Percentiles rank a stretch among this genome's conserved stretches.
Evolutionary conservation across 768 basidiomycete species (phyloP).

Genomic region (Dendrothele bispora): DNA sequence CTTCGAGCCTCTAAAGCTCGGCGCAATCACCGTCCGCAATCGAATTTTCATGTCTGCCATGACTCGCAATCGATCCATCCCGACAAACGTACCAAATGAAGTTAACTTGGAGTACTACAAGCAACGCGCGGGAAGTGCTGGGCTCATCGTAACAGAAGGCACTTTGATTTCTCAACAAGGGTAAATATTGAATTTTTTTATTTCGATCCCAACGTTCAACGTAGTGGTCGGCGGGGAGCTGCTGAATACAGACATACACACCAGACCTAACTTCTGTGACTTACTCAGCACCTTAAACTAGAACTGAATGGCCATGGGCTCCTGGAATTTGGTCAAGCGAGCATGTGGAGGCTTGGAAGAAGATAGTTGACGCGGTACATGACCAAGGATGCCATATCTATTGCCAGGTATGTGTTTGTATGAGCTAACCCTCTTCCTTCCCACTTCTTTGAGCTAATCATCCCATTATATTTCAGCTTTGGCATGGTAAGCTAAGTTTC

Average conservation of each 20-base stretch:
- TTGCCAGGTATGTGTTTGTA: not conserved
- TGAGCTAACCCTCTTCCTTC: slow-evolving; percentile 5
- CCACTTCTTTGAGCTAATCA: too few species aligned
- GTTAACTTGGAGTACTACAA: slow-evolving; percentile 39
- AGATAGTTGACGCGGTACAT: slow-evolving; percentile 39
- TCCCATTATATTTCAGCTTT: too few species aligned
- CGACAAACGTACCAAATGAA: slow-evolving; percentile 34
- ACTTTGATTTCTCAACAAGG: slow-evolving; percentile 41
- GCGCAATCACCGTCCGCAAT: slow-evolving; percentile 34
- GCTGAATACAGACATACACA: too few species aligned
- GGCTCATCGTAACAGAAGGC: slow-evolving; percentile 40
- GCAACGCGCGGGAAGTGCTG: slow-evolving; percentile 37
- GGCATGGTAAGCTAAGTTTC: slow-evolving; percentile 22
- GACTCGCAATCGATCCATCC: slow-evolving; percentile 37
- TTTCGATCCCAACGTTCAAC: slow-evolving; percentile 1
- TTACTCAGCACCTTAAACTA: too few species aligned
- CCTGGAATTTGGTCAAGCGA: slow-evolving; percentile 39
- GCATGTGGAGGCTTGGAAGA: slow-evolving; percentile 36
- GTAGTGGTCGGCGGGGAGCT: too few species aligned
- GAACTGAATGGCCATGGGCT: slow-evolving; percentile 35
- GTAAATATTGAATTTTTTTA: slow-evolving; percentile 17
- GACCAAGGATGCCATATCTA: slow-evolving; percentile 34
- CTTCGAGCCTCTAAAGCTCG: slow-evolving; percentile 33
- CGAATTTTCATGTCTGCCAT: slow-evolving; percentile 39
- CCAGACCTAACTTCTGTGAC: too few species aligned